Evolutionary conservation across 2,329 filamentous ascomycete species (phyloP).

Genomic region (Pseudogymnoascus sp.): DNA sequence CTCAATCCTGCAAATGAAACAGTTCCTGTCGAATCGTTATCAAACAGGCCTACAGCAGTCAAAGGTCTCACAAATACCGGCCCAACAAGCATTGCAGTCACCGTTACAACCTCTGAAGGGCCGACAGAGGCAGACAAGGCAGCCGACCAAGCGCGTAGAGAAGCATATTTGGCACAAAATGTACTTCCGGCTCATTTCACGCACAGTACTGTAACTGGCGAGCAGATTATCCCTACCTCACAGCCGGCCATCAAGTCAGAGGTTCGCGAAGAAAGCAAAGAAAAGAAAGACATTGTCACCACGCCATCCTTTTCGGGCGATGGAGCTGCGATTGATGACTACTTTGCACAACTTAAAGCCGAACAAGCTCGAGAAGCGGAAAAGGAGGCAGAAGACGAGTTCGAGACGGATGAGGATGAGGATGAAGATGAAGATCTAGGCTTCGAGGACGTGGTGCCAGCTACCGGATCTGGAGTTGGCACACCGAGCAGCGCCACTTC

Average conservation of each 20-base stretch:
- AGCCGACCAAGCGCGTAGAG: slow-evolving; percentile 57
- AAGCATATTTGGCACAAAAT: slow-evolving; percentile 61
- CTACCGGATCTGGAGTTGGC: slow-evolving; percentile 16
- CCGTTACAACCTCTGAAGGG: slow-evolving; percentile 59
- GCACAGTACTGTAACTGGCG: slow-evolving; percentile 59
- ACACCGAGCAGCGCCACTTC: slow-evolving; percentile 24
- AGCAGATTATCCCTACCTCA: slow-evolving; percentile 45
- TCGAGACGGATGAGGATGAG: slow-evolving; percentile 41
- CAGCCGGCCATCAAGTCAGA: slow-evolving; percentile 31
- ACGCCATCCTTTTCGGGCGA: slow-evolving; percentile 40
- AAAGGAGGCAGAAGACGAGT: slow-evolving; percentile 44
- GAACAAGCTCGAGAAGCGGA: slow-evolving; percentile 47
- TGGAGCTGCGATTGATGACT: slow-evolving; percentile 54
- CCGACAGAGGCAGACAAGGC: slow-evolving; percentile 60
- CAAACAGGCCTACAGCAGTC: slow-evolving; percentile 58
- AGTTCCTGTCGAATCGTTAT: slow-evolving; percentile 46
- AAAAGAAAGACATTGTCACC: slow-evolving; percentile 40
- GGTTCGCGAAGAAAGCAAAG: slow-evolving; percentile 35
- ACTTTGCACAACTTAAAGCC: slow-evolving; percentile 59
- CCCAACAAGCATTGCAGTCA: slow-evolving; percentile 62
- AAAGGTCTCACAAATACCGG: slow-evolving; percentile 60
- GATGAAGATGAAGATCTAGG: slow-evolving; percentile 38
- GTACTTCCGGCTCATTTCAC: slow-evolving; percentile 66
- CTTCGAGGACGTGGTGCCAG: slow-evolving; percentile 40
- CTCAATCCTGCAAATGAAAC: slow-evolving; percentile 56